Evolutionary conservation across 306 rosid genomes (phyloP).

Genomic region (Senna tora): DNA sequence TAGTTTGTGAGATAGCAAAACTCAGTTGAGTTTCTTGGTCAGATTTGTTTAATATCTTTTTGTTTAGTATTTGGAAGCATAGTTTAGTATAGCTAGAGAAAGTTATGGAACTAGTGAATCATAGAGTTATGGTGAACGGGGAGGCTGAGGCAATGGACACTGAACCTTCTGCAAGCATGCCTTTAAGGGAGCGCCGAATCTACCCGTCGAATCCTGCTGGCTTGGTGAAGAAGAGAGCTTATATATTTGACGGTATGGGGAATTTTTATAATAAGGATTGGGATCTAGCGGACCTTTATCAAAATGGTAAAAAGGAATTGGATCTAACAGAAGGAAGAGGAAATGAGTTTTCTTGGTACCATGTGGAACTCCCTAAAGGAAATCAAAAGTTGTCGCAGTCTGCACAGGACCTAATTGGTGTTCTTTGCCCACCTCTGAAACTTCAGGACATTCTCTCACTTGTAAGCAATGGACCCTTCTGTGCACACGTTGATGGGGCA

Average conservation of each 20-base stretch:
- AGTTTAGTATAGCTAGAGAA: slow-evolving; percentile 34
- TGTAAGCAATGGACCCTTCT: slow-evolving; percentile 96
- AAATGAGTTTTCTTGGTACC: slow-evolving; percentile 94
- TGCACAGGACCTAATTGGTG: slow-evolving; percentile 79
- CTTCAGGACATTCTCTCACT: slow-evolving; percentile 97
- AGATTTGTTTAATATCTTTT: slow-evolving; percentile 20
- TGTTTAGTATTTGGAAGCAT: slow-evolving; percentile 35
- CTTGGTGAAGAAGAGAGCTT: slow-evolving; percentile 81
- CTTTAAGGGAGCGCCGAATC: slow-evolving; percentile 46
- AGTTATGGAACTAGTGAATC: slow-evolving; percentile 61
- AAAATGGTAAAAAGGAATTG: slow-evolving; percentile 42
- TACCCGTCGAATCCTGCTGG: slow-evolving; percentile 49
- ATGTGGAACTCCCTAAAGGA: slow-evolving; percentile 91
- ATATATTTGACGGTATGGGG: slow-evolving; percentile 83
- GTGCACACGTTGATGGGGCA: slow-evolving; percentile 92
- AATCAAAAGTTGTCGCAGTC: slow-evolving; percentile 77
- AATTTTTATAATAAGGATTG: slow-evolving; percentile 80
- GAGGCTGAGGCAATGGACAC: slow-evolving; percentile 60
- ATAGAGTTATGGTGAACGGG: slow-evolving; percentile 38
- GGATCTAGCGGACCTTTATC: slow-evolving; percentile 72
- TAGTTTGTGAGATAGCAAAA: slow-evolving; percentile 27
- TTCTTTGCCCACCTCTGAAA: slow-evolving; percentile 92
- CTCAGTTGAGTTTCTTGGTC: slow-evolving; percentile 32
- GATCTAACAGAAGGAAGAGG: slow-evolving; percentile 61
- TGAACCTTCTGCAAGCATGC: slow-evolving; percentile 46